A percentile compares a stretch with the other conserved stretches of the same genome.
These are phyloP conservation scores for Blastocystis sp. DNA, from an alignment of 352 stramenopile genomes.

Conservation along the genomic window DNA sequence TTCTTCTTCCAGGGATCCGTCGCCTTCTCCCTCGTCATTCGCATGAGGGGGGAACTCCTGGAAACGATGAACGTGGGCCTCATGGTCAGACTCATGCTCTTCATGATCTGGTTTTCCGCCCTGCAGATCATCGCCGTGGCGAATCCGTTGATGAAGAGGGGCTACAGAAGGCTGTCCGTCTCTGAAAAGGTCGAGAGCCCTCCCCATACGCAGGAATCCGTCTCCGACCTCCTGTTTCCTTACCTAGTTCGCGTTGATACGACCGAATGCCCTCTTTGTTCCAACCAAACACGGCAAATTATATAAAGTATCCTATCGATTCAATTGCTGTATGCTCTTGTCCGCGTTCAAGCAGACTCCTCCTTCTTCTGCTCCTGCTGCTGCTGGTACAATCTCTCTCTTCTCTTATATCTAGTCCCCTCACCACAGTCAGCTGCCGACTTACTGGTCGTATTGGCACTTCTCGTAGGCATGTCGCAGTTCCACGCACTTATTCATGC, in stretches of 20 bases:
- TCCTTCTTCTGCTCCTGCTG: slow-evolving; percentile 27
- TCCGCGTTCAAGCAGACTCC: neutral
- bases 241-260: neutral
- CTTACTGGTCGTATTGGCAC: slow-evolving; percentile 90
- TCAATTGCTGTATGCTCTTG: slow-evolving; percentile 23
- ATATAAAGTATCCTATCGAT: neutral
- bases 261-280: neutral
- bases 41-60: slow-evolving; percentile 29
- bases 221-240: neutral
- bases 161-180: neutral
- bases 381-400: slow-evolving; percentile 13
- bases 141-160: neutral
- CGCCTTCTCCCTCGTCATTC: slow-evolving; percentile 21
- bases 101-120: slow-evolving; percentile 24
- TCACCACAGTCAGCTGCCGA: neutral
- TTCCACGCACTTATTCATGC: slow-evolving; percentile 91
- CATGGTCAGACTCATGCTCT: slow-evolving; percentile 19
- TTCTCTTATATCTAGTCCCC: slow-evolving; percentile 28
- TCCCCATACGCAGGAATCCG: neutral
- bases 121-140: slow-evolving; percentile 16
- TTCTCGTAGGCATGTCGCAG: slow-evolving; percentile 95
- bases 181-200: neutral
- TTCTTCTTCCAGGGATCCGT: slow-evolving; percentile 46
- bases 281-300: slow-evolving; percentile 16
- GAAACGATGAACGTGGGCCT: slow-evolving; percentile 34